A percentile compares a stretch with the other conserved stretches of the same genome.
Evolutionary conservation across 139 green algal species (phyloP).

Genomic region (Chlamydomonas asymmetrica): DNA sequence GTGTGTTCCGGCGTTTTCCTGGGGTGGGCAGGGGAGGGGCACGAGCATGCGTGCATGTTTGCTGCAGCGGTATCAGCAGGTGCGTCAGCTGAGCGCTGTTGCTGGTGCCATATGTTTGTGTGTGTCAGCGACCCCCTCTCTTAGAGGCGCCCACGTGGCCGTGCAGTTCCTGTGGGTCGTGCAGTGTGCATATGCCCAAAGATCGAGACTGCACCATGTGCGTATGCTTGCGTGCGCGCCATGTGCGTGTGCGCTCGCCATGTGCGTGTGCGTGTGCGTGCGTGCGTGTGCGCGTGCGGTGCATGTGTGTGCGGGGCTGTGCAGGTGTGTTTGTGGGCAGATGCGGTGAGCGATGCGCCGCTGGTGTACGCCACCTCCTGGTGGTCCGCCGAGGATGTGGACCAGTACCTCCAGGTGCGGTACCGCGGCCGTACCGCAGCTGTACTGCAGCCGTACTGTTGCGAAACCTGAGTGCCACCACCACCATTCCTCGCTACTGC

Average conservation of each 20-base stretch:
- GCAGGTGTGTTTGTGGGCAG: slow-evolving; percentile 14
- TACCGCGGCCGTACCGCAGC: neutral
- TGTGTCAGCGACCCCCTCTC: too few species aligned
- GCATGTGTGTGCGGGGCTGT: neutral
- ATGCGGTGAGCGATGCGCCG: slow-evolving; percentile 10
- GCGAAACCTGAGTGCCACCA: too few species aligned
- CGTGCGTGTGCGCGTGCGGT: neutral
- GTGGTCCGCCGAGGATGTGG: slow-evolving; percentile 76
- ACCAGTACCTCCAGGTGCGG: slow-evolving; percentile 62
- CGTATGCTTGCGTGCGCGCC: neutral
- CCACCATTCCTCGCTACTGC: too few species aligned
- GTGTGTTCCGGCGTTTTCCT: too few species aligned
- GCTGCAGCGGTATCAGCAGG: too few species aligned
- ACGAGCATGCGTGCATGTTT: too few species aligned
- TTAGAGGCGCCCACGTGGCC: too few species aligned
- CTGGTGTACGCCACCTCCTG: slow-evolving; percentile 92
- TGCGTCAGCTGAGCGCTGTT: neutral
- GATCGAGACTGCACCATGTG: neutral
- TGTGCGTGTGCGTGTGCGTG: slow-evolving; percentile 2
- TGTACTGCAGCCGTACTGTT: neutral
- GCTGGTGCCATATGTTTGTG: neutral
- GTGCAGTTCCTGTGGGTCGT: neutral
- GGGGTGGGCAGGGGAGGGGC: too few species aligned
- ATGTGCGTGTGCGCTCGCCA: neutral
- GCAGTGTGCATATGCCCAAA: neutral